Conservation (phyloP, 2,329 filamentous ascomycete genomes). For the Orbilia blumenaviensis region DNA sequence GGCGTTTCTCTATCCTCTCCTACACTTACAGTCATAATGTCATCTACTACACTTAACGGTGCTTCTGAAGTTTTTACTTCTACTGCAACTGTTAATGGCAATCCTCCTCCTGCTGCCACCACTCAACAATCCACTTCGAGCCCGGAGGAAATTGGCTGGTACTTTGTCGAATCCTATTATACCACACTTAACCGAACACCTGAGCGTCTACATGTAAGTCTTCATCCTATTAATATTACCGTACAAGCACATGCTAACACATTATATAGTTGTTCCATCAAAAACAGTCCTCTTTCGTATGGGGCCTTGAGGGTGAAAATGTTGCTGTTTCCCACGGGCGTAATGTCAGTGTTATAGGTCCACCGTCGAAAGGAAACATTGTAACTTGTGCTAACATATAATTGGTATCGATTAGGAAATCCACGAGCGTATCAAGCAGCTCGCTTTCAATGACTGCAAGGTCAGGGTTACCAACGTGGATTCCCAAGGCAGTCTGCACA, state of each 20-base stretch:
- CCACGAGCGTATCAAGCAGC: constrained; percentile 89
- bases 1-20: background rate
- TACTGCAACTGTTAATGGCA: constrained; percentile 60
- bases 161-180: constrained; percentile 99
- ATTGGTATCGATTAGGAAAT: constrained; percentile 67
- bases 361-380: background rate
- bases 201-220: constrained; percentile 80
- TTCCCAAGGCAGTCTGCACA: constrained; percentile 88
- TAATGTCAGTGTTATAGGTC: constrained; percentile 70
- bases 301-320: constrained; percentile 87
- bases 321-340: constrained; percentile 86
- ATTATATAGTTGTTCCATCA: constrained; percentile 83
- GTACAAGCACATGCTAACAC: background rate
- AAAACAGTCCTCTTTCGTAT: constrained; percentile 94
- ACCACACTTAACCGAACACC: constrained; percentile 93
- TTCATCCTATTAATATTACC: background rate
- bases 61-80: constrained; percentile 58
- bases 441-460: constrained; percentile 97
- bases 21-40: constrained; percentile 51
- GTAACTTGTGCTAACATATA: background rate
- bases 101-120: constrained; percentile 45
- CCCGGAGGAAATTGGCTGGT: constrained; percentile 98
- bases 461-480: constrained; percentile 98
- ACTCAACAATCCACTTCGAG: constrained; percentile 64
- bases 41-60: constrained; percentile 56